Evolutionary conservation across 2,329 filamentous ascomycete species (phyloP).

Genomic region (Diaporthe humulicola): DNA sequence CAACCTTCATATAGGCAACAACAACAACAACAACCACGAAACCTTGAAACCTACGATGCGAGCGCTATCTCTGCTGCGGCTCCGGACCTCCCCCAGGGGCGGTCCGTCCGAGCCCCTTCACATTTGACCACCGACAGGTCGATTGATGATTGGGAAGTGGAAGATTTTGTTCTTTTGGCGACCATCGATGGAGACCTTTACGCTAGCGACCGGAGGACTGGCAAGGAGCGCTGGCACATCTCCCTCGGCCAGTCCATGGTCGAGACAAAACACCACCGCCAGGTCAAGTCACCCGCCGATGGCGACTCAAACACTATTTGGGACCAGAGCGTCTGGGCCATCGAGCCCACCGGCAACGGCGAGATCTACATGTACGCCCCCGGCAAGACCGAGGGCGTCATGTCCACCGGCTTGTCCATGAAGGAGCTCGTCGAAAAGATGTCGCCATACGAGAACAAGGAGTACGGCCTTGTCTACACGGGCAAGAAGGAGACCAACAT

Average conservation of each 20-base stretch:
- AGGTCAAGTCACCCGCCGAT: slow-evolving; percentile 73
- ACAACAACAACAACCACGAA: background rate
- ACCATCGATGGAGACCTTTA: slow-evolving; percentile 98
- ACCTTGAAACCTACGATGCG: slow-evolving; percentile 67
- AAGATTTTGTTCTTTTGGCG: slow-evolving; percentile 99
- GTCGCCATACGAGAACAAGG: slow-evolving; percentile 80
- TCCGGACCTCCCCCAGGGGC: slow-evolving; percentile 76
- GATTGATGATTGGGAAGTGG: slow-evolving; percentile 99
- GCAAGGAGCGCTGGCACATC: slow-evolving; percentile 86
- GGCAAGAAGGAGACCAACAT: slow-evolving; percentile 92
- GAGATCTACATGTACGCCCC: slow-evolving; percentile 89
- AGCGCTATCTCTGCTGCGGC: slow-evolving; percentile 98
- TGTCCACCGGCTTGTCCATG: slow-evolving; percentile 79
- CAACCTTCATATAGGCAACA: slow-evolving; percentile 6
- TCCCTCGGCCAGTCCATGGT: slow-evolving; percentile 89
- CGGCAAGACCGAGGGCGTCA: slow-evolving; percentile 69
- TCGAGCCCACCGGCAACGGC: slow-evolving; percentile 91
- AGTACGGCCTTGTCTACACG: slow-evolving; percentile 87
- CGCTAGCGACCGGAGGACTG: slow-evolving; percentile 89
- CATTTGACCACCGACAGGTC: slow-evolving; percentile 77
- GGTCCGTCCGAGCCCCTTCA: slow-evolving; percentile 94
- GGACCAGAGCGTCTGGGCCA: slow-evolving; percentile 93
- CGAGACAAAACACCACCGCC: slow-evolving; percentile 85
- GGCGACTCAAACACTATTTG: slow-evolving; percentile 71
- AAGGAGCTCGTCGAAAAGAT: slow-evolving; percentile 90